These are phyloP conservation scores for Neoboletus brunneissimus DNA, from an alignment of 768 basidiomycete genomes.

Conservation along the genomic window DNA sequence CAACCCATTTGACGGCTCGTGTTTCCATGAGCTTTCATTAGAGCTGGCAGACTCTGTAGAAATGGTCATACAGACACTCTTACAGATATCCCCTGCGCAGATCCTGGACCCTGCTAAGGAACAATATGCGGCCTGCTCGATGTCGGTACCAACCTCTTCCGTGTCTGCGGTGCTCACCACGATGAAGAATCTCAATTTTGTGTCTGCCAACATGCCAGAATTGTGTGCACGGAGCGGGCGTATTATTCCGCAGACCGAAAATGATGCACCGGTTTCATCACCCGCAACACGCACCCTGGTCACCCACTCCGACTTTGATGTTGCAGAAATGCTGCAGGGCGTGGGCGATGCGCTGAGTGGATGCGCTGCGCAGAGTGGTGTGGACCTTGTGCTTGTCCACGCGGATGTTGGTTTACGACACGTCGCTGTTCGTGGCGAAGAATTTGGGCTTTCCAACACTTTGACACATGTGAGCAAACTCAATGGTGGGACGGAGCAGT, in stretches of 20 bases:
- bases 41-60: slow-evolving; percentile 92
- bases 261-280: slow-evolving; percentile 19
- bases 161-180: slow-evolving; percentile 86
- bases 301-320: slow-evolving; percentile 70
- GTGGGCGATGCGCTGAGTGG: slow-evolving; percentile 88
- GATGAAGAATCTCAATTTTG: slow-evolving; percentile 92
- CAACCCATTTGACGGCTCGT: slow-evolving; percentile 27
- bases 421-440: slow-evolving; percentile 80
- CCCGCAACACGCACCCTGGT: slow-evolving; percentile 16
- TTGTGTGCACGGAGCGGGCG: slow-evolving; percentile 22
- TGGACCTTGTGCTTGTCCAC: slow-evolving; percentile 89
- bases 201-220: slow-evolving; percentile 78
- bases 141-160: slow-evolving; percentile 84
- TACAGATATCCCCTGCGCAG: slow-evolving; percentile 88
- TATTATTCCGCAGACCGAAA: slow-evolving; percentile 15
- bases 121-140: slow-evolving; percentile 84
- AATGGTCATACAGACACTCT: slow-evolving; percentile 85
- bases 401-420: slow-evolving; percentile 87
- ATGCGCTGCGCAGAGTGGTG: slow-evolving; percentile 75
- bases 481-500: not conserved
- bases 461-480: slow-evolving; percentile 72
- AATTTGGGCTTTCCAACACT: slow-evolving; percentile 77
- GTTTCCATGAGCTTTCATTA: slow-evolving; percentile 68
- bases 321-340: slow-evolving; percentile 86
- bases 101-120: slow-evolving; percentile 91